Evolutionary conservation across 768 basidiomycete genomes (phyloP), one percentile per base, ranked within the genome.

Genomic region (Leccinum sublutescens): DNA sequence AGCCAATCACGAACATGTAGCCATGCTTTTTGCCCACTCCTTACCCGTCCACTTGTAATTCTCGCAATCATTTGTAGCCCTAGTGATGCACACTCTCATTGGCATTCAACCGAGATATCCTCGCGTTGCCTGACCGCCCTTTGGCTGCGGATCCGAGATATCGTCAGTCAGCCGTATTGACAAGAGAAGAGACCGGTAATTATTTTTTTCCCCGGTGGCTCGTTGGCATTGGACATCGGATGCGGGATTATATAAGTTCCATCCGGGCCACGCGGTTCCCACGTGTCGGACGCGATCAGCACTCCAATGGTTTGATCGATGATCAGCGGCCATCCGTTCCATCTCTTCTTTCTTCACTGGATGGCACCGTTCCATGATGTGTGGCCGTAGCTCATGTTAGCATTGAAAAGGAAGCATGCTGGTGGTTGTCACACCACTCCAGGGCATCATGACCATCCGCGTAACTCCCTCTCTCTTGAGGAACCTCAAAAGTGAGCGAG

Each of bases 1-100:
- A 70, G 68, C 62, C 62, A 60, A 56, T 1, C 51, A 56, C 34
- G 58, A 57, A 60, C 58, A 55, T 71, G 70, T 73, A 73, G 71
- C 70, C 61, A 57, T 61, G 57, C 50, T 45, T 56, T 23, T 23
- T 49, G 19, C 47, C 36, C 57, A 57, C 62, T 56, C 43, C 43
- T 45, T 45, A 53, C 49, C 58, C 57, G 53, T 59, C 60, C 57
- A 68, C 11, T 64, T 69, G 69, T 70, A 71, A 58, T 54, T 38
- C 45, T 38, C 55, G 38, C 56, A 47, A 62, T 56, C 51, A 56
- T 43, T 45, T 70, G 68, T 70, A 70, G 61, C 68, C 54, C n/a
- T 70, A 70, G 62, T 43, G 56, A 56, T 52, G 52, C 62, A 45
- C 10, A 56, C 19, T 27, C 48, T 25, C 49, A 29, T 50, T 29